Evolutionary conservation across 192 early-diverging fungal genomes (phyloP).

Genomic region (Gonapodya prolifera): DNA sequence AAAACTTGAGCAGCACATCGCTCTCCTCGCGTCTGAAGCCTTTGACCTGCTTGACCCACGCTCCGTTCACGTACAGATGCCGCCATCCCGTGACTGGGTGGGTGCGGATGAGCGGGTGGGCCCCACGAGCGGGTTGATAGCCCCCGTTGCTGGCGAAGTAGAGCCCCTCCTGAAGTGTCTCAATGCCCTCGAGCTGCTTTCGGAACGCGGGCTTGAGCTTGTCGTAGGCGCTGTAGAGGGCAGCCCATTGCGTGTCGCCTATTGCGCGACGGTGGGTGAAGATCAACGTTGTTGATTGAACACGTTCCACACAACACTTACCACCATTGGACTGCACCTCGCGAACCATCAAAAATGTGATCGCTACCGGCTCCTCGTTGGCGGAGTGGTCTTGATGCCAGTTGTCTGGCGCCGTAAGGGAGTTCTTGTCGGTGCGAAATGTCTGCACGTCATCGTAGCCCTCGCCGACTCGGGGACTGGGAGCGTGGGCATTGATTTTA

Average conservation of each 20-base stretch:
- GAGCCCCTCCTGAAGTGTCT: conserved; percentile 13
- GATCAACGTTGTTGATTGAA: no score
- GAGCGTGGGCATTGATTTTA: no score
- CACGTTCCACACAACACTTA: no score
- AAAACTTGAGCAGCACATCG: conserved; percentile 34
- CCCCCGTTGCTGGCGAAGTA: not conserved
- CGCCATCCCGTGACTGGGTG: conserved; percentile 60
- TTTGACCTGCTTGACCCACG: conserved; percentile 43
- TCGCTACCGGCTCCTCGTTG: not conserved
- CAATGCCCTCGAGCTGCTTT: conserved; percentile 36
- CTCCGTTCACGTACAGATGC: conserved; percentile 46
- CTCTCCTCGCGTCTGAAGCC: conserved; percentile 34
- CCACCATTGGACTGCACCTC: conserved; percentile 19
- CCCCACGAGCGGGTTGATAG: conserved; percentile 2
- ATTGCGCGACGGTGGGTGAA: no score
- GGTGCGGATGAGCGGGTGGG: conserved; percentile 38
- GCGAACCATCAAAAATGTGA: conserved; percentile 1
- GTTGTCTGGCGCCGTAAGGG: not conserved
- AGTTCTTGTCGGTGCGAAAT: not conserved
- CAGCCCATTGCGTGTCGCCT: no score
- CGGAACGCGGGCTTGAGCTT: conserved; percentile 36
- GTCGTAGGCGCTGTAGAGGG: conserved; percentile 45
- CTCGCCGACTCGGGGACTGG: conserved; percentile 12
- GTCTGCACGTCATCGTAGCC: conserved; percentile 3
- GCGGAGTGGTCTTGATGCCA: no score